Evolutionary conservation across 2,329 filamentous ascomycete species (phyloP), one percentile per base, ranked within the genome.

Genomic region (Trichoderma koningiopsis): DNA sequence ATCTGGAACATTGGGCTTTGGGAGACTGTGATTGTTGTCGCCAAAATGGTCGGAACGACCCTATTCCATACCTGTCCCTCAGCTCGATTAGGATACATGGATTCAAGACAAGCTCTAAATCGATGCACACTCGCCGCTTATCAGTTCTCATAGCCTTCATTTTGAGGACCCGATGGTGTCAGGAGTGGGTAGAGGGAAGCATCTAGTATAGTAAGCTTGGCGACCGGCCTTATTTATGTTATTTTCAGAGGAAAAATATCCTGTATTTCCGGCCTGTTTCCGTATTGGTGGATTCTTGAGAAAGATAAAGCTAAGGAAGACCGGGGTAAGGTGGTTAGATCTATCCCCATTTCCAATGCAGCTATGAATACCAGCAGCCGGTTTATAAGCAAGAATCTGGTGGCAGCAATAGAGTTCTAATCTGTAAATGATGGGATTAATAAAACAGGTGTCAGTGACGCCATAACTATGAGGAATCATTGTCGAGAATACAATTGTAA

Each of bases 71-170:
- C 81, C 83, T 4, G 85, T 84, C 70, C 78, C 77, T 2, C 75
- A 75, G n/a, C 80, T 86, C 1, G 68, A 77, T 2, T 75, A 76
- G 3, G 75, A 75, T 40, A 83, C 76, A 3, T 86, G 78, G 75
- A 79, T 86, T 4, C 80, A 85, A 67, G 74, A 76, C 70, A 82
- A 82, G 14, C 76, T 82, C 1, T 77, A 84, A 70, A 73, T 73
- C 22, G 83, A 85, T 53, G 79, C 83, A 4, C 86, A 81, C 74
- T 72, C 76, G 29, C 72, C 85, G 1, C 79, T 87, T 13, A 79
- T 86, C 65, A 84, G 87, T 70, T 71, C 78, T 2, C 86, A 85
- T 72, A 82, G 83, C 35, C 72, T 86, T n/a, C 81, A 79, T n/a
- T 68, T 80, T n/a, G 77, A 81, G 3, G 83, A 85, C 68, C 74